These are phyloP conservation scores for Zygosaccharomyces pseudobailii DNA, from an alignment of 1,139 yeast species.

Conservation along the genomic window DNA sequence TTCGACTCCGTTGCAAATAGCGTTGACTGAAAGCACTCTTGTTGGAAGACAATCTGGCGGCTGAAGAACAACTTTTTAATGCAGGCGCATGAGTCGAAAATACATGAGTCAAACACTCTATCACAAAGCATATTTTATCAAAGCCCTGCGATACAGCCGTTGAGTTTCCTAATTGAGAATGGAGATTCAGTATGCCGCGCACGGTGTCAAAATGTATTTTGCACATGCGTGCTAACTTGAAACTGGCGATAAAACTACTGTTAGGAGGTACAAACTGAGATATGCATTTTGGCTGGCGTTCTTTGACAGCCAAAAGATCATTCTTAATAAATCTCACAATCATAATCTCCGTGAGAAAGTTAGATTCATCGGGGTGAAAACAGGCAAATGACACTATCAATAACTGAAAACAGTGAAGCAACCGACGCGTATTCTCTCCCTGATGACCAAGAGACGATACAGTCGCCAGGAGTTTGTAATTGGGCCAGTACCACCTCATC, in stretches of 20 bases:
- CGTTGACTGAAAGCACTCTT: conserved; percentile 4
- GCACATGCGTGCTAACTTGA: conserved; percentile 4
- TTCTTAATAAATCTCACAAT: conserved; percentile 11
- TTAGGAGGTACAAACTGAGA: conserved; percentile 3
- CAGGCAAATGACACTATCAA: conserved; percentile 19
- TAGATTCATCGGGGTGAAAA: conserved; percentile 7
- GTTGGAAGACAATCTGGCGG: not conserved
- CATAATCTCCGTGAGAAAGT: conserved; percentile 11
- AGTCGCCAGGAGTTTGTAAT: conserved; percentile 11
- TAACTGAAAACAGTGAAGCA: conserved; percentile 17
- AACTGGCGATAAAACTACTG: conserved; percentile 1
- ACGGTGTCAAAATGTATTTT: conserved; percentile 10
- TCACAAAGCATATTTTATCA: conserved; percentile 9
- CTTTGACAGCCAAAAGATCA: conserved; percentile 9
- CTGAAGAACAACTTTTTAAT: not conserved
- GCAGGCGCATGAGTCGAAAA: conserved; percentile 7
- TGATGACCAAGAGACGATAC: conserved; percentile 1
- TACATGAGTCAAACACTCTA: conserved; percentile 10
- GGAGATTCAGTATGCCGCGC: conserved; percentile 5
- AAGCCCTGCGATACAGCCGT: conserved; percentile 1
- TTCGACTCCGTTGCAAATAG: conserved; percentile 5
- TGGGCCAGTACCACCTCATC: conserved; percentile 17
- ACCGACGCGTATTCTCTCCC: not conserved
- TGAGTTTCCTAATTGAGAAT: conserved; percentile 1
- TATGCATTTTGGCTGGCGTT: conserved; percentile 8